These are phyloP conservation scores for Boletus vermiculosoides DNA, from an alignment of 768 basidiomycete species.

Conservation along the genomic window DNA sequence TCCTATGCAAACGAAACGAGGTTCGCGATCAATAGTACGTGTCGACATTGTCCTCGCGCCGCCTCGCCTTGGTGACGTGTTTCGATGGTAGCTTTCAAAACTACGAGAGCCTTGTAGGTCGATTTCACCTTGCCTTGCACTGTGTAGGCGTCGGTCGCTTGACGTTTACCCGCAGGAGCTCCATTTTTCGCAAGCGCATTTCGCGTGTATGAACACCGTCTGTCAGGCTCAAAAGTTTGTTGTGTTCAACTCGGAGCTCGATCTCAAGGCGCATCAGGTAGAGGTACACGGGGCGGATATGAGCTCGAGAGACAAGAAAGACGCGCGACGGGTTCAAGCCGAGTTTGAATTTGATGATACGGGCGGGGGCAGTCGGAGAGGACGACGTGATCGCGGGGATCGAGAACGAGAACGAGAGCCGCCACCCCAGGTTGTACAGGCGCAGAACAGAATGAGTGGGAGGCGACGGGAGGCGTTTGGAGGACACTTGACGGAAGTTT, in stretches of 20 bases:
- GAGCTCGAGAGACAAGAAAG: conserved; percentile 66
- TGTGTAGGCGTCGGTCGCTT: not conserved
- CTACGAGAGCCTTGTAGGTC: conserved; percentile 71
- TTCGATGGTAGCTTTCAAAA: conserved; percentile 60
- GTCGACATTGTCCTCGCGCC: not conserved
- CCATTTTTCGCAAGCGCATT: conserved; percentile 75
- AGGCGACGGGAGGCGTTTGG: conserved; percentile 66
- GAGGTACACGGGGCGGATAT: conserved; percentile 77
- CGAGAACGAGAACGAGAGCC: conserved; percentile 51
- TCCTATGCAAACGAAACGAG: conserved; percentile 84
- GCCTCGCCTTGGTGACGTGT: not conserved
- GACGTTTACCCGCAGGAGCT: conserved; percentile 48
- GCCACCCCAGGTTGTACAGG: conserved; percentile 22
- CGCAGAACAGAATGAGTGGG: conserved; percentile 30
- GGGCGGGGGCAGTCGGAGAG: conserved; percentile 43
- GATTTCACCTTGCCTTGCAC: not conserved
- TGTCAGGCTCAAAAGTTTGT: conserved; percentile 92
- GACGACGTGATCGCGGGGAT: conserved; percentile 44
- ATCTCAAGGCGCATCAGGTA: conserved; percentile 90
- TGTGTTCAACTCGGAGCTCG: conserved; percentile 84
- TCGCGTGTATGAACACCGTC: conserved; percentile 66
- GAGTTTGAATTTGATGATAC: conserved; percentile 68
- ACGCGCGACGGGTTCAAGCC: conserved; percentile 64
- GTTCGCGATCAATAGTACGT: conserved; percentile 84
- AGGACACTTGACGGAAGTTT: conserved; percentile 49